Percentiles rank a stretch among this genome's conserved stretches.
These are phyloP conservation scores for Trifolium pratense DNA, from an alignment of 306 rosid species.

Conservation along the genomic window DNA sequence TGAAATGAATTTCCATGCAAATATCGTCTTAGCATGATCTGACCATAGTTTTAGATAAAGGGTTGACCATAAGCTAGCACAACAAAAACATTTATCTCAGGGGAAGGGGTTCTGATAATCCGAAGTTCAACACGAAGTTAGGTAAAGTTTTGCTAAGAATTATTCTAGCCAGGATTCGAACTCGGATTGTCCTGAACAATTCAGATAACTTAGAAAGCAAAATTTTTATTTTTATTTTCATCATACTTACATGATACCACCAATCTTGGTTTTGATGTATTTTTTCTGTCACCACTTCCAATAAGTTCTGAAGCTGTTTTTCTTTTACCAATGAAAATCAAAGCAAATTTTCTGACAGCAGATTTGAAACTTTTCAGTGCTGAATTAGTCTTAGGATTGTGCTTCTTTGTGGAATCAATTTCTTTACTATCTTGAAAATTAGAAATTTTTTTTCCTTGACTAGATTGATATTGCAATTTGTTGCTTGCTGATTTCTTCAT, in stretches of 20 bases:
- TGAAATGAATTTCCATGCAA: neutral
- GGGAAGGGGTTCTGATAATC: neutral
- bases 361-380: constrained; percentile 49
- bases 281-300: constrained; percentile 38
- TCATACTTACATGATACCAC: constrained; percentile 61
- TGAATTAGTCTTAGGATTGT: constrained; percentile 29
- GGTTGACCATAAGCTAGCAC: neutral
- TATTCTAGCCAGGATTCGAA: too few species aligned
- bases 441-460: constrained; percentile 40
- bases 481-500: constrained; percentile 60
- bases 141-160: too few species aligned
- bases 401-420: constrained; percentile 24
- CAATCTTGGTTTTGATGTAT: constrained; percentile 43
- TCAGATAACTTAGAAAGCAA: neutral
- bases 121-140: neutral
- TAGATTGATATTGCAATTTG: constrained; percentile 38
- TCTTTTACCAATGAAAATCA: constrained; percentile 42
- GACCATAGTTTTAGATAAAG: neutral
- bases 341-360: constrained; percentile 57
- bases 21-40: neutral
- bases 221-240: neutral
- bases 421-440: constrained; percentile 1
- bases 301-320: constrained; percentile 42
- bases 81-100: neutral
- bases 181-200: neutral